These are phyloP conservation scores for Lentinula aciculospora DNA, from an alignment of 768 basidiomycete genomes.

Conservation along the genomic window DNA sequence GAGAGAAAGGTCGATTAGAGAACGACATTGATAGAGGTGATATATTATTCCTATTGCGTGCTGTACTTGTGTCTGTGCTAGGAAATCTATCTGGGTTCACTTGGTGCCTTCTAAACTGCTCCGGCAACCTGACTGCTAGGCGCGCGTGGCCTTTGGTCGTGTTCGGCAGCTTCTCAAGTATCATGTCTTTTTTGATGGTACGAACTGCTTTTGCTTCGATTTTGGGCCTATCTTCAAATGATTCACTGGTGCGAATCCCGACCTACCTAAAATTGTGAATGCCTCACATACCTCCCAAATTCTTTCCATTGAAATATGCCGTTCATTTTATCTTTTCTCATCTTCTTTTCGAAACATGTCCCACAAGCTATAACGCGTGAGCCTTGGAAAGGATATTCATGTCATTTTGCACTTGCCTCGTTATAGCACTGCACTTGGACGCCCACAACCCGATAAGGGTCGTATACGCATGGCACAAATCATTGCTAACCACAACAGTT, in stretches of 20 bases:
- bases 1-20: conserved; percentile 1
- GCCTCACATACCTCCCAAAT: neutral
- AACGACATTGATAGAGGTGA: neutral
- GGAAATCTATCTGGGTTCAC: neutral
- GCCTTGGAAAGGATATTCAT: neutral
- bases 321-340: neutral
- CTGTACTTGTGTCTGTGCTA: neutral
- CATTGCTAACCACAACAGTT: neutral
- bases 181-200: neutral
- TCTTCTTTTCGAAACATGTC: neutral
- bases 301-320: neutral
- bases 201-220: neutral
- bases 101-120: too few relatives aligned
- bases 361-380: neutral
- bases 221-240: neutral
- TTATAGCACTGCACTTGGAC: neutral
- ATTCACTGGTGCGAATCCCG: neutral
- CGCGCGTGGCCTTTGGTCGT: neutral
- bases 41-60: neutral
- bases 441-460: neutral
- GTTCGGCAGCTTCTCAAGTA: neutral
- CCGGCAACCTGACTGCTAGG: too few relatives aligned
- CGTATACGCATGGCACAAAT: neutral
- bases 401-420: neutral
- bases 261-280: neutral